Conservation (phyloP, 192 early-diverging fungal genomes). For the Thamnidium elegans region DNA sequence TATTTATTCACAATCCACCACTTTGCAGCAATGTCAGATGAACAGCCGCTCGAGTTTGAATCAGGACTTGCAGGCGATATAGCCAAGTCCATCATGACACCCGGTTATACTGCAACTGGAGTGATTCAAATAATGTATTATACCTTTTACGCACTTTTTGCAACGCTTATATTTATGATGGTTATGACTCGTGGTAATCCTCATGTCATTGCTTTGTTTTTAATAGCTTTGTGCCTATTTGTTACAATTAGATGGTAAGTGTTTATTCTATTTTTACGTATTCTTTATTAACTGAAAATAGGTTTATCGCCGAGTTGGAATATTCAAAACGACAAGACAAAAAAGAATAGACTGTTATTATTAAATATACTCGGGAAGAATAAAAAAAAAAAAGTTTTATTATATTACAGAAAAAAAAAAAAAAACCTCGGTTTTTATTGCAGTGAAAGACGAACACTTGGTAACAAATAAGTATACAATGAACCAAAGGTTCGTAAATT, state of each 20-base stretch:
- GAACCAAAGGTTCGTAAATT: constrained; percentile 19
- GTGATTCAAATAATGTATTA: constrained; percentile 34
- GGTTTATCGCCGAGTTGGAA: too few species aligned
- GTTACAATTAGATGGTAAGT: constrained; percentile 32
- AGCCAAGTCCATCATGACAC: constrained; percentile 33
- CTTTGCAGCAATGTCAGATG: too few species aligned
- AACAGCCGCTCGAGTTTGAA: too few species aligned
- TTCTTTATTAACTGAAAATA: too few species aligned
- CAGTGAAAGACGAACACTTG: not conserved
- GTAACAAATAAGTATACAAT: constrained; percentile 19
- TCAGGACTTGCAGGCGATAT: too few species aligned
- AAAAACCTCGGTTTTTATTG: too few species aligned
- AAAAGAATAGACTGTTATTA: not conserved
- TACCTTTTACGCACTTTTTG: constrained; percentile 38
- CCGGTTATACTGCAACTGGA: constrained; percentile 36
- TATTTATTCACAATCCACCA: too few species aligned
- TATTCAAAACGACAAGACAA: not conserved
- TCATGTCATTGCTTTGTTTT: constrained; percentile 36
- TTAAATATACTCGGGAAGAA: too few species aligned
- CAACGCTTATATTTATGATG: constrained; percentile 23
- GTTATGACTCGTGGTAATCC: constrained; percentile 29
- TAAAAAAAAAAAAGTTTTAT: too few species aligned
- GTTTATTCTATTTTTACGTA: too few species aligned
- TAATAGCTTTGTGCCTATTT: constrained; percentile 32
- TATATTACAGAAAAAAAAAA: too few species aligned